Conservation (phyloP, 495 filamentous ascomycete genomes). For the Xylaria scruposa region DNA sequence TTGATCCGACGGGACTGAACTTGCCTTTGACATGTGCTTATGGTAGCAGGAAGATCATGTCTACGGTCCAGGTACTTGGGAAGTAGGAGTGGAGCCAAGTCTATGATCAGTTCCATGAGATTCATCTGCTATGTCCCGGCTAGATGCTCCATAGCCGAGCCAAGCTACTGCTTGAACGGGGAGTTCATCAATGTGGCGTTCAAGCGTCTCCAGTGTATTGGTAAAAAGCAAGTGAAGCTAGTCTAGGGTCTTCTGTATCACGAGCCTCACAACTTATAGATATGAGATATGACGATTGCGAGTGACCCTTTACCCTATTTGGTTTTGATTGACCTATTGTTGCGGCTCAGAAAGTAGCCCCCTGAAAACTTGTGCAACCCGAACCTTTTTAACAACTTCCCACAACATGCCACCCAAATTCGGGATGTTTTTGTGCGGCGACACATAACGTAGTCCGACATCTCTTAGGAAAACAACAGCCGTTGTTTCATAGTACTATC, state of each 20-base stretch:
- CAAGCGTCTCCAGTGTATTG: slow-evolving; percentile 9
- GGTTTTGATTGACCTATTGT: neutral
- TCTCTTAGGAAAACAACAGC: slow-evolving; percentile 1
- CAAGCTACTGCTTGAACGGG: slow-evolving; percentile 4
- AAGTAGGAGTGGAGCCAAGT: slow-evolving; percentile 13
- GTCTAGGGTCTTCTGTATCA: slow-evolving; percentile 15
- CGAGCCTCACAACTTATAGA: slow-evolving; percentile 23
- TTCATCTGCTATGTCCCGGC: slow-evolving; percentile 16
- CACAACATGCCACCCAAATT: neutral
- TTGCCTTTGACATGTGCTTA: slow-evolving; percentile 19
- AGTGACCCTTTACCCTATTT: slow-evolving; percentile 19
- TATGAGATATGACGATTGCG: slow-evolving; percentile 7
- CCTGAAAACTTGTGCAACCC: neutral
- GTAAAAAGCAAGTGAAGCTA: neutral
- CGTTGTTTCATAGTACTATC: slow-evolving; percentile 19
- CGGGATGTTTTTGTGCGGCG: neutral
- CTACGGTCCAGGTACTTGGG: slow-evolving; percentile 23
- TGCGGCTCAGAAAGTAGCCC: slow-evolving; percentile 25
- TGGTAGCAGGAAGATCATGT: slow-evolving; percentile 12
- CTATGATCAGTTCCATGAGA: slow-evolving; percentile 5
- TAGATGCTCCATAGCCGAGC: slow-evolving; percentile 15
- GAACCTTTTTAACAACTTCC: slow-evolving; percentile 11
- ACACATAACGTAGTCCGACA: slow-evolving; percentile 20
- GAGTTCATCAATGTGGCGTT: slow-evolving; percentile 20
- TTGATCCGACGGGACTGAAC: slow-evolving; percentile 27